These are phyloP conservation scores for Penicillium janthinellum DNA, from an alignment of 2,329 filamentous ascomycete species.

Conservation along the genomic window DNA sequence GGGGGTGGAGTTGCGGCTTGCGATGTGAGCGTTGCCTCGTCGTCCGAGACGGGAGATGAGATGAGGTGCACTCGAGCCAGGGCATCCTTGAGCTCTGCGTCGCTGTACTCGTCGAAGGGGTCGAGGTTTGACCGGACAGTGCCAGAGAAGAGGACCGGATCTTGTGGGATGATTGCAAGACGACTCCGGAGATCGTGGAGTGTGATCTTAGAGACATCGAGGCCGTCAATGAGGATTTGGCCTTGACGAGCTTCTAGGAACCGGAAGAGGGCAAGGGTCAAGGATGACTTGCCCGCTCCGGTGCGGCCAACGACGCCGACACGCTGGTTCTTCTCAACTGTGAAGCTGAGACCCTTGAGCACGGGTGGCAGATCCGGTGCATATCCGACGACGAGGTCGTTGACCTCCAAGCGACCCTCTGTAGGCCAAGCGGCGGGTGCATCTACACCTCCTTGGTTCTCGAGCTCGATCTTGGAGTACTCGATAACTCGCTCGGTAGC, in stretches of 20 bases:
- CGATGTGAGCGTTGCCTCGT: slow-evolving; percentile 64
- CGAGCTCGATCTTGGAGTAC: slow-evolving; percentile 49
- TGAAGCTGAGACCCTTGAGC: slow-evolving; percentile 30
- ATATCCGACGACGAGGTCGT: slow-evolving; percentile 71
- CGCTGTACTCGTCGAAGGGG: slow-evolving; percentile 70
- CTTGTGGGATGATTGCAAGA: slow-evolving; percentile 79
- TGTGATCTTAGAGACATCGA: slow-evolving; percentile 52
- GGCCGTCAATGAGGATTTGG: slow-evolving; percentile 33
- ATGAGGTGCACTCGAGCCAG: slow-evolving; percentile 69
- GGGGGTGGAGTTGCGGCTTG: slow-evolving; percentile 69
- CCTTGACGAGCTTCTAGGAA: slow-evolving; percentile 33
- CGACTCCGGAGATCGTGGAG: slow-evolving; percentile 67
- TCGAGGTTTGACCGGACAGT: slow-evolving; percentile 77
- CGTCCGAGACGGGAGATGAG: slow-evolving; percentile 53
- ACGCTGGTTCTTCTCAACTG: slow-evolving; percentile 29
- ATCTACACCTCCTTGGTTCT: slow-evolving; percentile 28
- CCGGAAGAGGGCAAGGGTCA: slow-evolving; percentile 36
- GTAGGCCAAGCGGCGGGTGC: slow-evolving; percentile 35
- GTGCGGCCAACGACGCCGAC: slow-evolving; percentile 40
- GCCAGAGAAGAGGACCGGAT: slow-evolving; percentile 79
- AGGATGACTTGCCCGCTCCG: slow-evolving; percentile 38
- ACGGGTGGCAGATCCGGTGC: slow-evolving; percentile 64
- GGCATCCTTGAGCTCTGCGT: slow-evolving; percentile 69
- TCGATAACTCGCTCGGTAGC: slow-evolving; percentile 52
- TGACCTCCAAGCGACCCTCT: slow-evolving; percentile 71